Evolutionary conservation across 1,139 yeast genomes (phyloP), one percentile per base, ranked within the genome.

Genomic region (Lipomyces yarrowii): DNA sequence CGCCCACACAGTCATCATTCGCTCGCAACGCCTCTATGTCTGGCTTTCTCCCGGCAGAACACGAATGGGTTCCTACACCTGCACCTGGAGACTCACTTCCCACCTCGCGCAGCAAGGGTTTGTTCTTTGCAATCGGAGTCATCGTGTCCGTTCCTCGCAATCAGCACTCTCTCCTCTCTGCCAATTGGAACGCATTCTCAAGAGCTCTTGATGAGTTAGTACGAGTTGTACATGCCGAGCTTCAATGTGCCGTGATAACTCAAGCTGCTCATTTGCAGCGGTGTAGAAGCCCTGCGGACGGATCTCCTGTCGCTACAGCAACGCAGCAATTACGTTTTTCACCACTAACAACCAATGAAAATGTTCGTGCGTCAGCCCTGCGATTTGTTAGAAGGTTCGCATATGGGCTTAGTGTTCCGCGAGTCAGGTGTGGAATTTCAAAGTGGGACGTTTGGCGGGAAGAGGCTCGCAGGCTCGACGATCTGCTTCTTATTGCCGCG

Each of bases 61-160:
- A 30, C n/a, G 52, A 33, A 51, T 57, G 60, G 60, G 46, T 15
- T 2, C 61, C 61, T 11, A 33, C 57, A 13, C 55, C 60, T 21
- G 57, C 58, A 11, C 15, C 35, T 1, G 60, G 61, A 3, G 61
- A 58, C 61, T 52, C 33, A 5, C 61, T 58, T 10, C 61, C 61
- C 13, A 6, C 13, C 2, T 21, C 46, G 15, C 35, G 60, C 30
- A 58, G 61, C 26, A 48, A 53, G 52, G 60, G 37, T n/a, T 58
- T 35, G 23, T 51, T 55, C 48, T 58, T 58, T 48, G 62, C 61
- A 8, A 39, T 58, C 46, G 60, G 62, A n/a, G 35, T 51, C 18
- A 32, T 58, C 15, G 11, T 58, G n/a, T 58, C 61, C 18, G 13
- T 58, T 23, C 61, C 61, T 3, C 30, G 60, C 15, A 46, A 58